Evolutionary conservation across 352 stramenopile species (phyloP), one percentile per base, ranked within the genome.

Genomic region (Phytophthora macrochlamydospora): DNA sequence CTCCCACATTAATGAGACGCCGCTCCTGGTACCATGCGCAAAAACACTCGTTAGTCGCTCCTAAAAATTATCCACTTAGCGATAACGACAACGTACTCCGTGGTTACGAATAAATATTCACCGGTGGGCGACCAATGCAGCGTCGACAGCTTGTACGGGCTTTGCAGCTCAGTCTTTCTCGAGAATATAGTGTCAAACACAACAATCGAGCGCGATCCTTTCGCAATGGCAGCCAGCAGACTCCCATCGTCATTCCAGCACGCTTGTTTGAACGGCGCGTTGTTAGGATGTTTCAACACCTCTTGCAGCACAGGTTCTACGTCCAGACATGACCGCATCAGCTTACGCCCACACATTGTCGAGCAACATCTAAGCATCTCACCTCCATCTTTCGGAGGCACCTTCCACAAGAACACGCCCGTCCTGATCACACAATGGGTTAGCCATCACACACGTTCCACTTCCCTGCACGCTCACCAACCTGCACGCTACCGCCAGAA

Each of bases 91-190:
- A 79, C 78, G 59, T 72, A 94, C 84, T 80, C 73, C 12, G 82
- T 92, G 6, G 70, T 68, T 13, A 85, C 81, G 65, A 92, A 92
- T 75, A 94, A 79, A 78, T 92, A 94, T 59, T 91, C 86, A 40
- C 86, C 84, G n/a, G 80, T 90, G n/a, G 84, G 86, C 46, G 82
- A 92, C 86, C 86, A 94, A 59, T 91, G 69, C 42, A 94, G 64
- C 9, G 73, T 72, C 12, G 64, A 60, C 32, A 90, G 65, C 33
- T 69, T 71, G 38, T 85, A 73, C 8, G 78, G 67, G 33, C 82
- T 86, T 65, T 89, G 78, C 52, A 94, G 74, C 65, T 92, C 82
- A 4, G 86, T 83, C 29, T 67, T 74, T 14, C 75, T 79, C 33
- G 75, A 73, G 35, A 85, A 86, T 3, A 90, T 74, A 11, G 68